Conservation (phyloP, 2,329 filamentous ascomycete species). For the Cytospora mali region DNA sequence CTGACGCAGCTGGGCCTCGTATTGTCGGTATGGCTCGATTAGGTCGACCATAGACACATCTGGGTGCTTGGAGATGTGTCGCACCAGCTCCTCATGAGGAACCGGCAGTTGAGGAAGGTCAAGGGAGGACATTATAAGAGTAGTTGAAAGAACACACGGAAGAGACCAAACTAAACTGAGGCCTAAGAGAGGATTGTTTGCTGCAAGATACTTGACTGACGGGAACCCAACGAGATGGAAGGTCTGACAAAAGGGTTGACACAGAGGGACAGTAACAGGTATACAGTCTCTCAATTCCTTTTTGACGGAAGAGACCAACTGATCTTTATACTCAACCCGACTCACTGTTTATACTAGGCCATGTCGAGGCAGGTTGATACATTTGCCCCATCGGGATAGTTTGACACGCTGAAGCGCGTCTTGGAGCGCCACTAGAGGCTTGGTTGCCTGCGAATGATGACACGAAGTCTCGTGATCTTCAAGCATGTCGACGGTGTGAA, state of each 20-base stretch:
- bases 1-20: slow-evolving; percentile 67
- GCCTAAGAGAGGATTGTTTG: not conserved
- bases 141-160: not conserved
- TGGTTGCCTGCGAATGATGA: slow-evolving; percentile 17
- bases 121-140: slow-evolving; percentile 40
- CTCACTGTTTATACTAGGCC: not conserved
- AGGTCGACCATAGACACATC: slow-evolving; percentile 59
- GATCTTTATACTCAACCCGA: slow-evolving; percentile 8
- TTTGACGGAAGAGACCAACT: not conserved
- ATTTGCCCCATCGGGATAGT: no score
- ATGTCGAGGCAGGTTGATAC: slow-evolving; percentile 11
- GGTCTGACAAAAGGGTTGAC: not conserved
- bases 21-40: slow-evolving; percentile 67
- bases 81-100: slow-evolving; percentile 47
- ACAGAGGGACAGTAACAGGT: not conserved
- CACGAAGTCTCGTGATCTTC: slow-evolving; percentile 23
- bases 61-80: slow-evolving; percentile 58
- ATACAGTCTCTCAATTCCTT: not conserved
- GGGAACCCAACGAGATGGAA: not conserved
- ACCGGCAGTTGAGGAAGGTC: slow-evolving; percentile 51
- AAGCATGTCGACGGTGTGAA: not conserved
- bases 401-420: slow-evolving; percentile 17
- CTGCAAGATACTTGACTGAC: not conserved
- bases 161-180: not conserved
- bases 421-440: slow-evolving; percentile 5